These are phyloP conservation scores for Microdochium trichocladiopsis DNA, from an alignment of 2,329 filamentous ascomycete species.

Conservation along the genomic window DNA sequence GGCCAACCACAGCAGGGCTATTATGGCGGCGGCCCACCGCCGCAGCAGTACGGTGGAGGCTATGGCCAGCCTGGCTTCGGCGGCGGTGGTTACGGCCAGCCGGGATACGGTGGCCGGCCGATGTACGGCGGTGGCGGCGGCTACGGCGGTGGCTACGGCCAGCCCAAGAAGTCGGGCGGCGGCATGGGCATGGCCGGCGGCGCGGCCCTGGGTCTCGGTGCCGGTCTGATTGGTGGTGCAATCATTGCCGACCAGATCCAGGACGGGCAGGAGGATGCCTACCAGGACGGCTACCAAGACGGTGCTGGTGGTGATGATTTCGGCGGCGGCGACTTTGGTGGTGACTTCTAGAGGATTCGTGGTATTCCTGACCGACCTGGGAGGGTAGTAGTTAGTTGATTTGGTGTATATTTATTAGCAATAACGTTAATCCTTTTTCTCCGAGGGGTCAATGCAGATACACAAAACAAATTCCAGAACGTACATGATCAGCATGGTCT, in stretches of 20 bases:
- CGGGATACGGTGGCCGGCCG: background rate
- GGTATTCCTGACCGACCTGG: no score
- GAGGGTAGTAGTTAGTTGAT: no score
- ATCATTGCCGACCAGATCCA: slow-evolving; percentile 63
- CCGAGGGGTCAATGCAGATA: no score
- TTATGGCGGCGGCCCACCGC: background rate
- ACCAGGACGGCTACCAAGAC: slow-evolving; percentile 40
- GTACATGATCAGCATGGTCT: no score
- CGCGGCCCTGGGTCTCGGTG: slow-evolving; percentile 71
- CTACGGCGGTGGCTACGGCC: slow-evolving; percentile 23
- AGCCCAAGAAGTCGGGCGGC: slow-evolving; percentile 31
- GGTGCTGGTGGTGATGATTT: slow-evolving; percentile 28
- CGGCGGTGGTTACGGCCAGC: background rate
- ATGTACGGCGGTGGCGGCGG: slow-evolving; percentile 15
- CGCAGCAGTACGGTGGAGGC: background rate
- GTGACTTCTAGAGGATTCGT: slow-evolving; percentile 3
- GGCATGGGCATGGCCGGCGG: slow-evolving; percentile 67
- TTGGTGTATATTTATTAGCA: no score
- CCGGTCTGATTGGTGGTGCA: slow-evolving; percentile 72
- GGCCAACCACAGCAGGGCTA: slow-evolving; percentile 1
- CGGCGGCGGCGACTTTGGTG: slow-evolving; percentile 21
- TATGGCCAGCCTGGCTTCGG: background rate
- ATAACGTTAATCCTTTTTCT: no score
- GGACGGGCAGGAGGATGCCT: slow-evolving; percentile 52
- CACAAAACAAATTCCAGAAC: no score